Evolutionary conservation across 805 yeast genomes (phyloP).

Genomic region (Zygotorulaspora florentina): DNA sequence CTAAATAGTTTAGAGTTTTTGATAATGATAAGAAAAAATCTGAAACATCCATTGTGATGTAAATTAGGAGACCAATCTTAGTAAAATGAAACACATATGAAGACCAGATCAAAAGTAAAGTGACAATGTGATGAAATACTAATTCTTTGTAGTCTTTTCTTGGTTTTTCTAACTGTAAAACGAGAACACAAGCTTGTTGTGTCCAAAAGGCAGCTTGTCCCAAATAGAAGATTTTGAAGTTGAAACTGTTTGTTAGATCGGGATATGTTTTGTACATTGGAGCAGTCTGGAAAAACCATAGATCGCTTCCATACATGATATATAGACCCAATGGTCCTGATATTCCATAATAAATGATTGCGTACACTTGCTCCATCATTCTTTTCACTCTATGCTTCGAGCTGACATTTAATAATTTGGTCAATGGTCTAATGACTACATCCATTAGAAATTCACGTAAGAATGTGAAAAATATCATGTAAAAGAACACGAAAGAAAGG

Average conservation of each 20-base stretch:
- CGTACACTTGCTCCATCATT: constrained; percentile 90
- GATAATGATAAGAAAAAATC: constrained; percentile 84
- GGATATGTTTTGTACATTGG: constrained; percentile 81
- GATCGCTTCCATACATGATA: constrained; percentile 76
- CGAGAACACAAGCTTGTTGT: constrained; percentile 83
- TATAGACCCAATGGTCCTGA: constrained; percentile 85
- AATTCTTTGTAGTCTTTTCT: constrained; percentile 90
- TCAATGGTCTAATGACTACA: constrained; percentile 67
- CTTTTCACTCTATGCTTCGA: constrained; percentile 56
- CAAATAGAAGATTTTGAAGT: constrained; percentile 77
- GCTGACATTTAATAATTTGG: constrained; percentile 45
- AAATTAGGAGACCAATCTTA: constrained; percentile 88
- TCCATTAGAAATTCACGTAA: constrained; percentile 90
- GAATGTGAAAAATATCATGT: constrained; percentile 85
- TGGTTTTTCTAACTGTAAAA: constrained; percentile 86
- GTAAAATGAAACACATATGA: constrained; percentile 94
- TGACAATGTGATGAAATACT: constrained; percentile 88
- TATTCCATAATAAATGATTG: constrained; percentile 72
- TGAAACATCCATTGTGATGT: constrained; percentile 92
- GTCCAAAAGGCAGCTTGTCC: constrained; percentile 97
- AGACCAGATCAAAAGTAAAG: constrained; percentile 78
- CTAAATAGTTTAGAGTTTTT: constrained; percentile 82
- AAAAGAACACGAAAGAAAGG: constrained; percentile 69
- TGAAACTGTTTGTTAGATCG: constrained; percentile 64
- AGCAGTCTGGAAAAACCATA: constrained; percentile 86